Percentiles rank a stretch among this genome's conserved stretches.
These are phyloP conservation scores for Diatrype stigma DNA, from an alignment of 2,329 filamentous ascomycete species.

Conservation along the genomic window DNA sequence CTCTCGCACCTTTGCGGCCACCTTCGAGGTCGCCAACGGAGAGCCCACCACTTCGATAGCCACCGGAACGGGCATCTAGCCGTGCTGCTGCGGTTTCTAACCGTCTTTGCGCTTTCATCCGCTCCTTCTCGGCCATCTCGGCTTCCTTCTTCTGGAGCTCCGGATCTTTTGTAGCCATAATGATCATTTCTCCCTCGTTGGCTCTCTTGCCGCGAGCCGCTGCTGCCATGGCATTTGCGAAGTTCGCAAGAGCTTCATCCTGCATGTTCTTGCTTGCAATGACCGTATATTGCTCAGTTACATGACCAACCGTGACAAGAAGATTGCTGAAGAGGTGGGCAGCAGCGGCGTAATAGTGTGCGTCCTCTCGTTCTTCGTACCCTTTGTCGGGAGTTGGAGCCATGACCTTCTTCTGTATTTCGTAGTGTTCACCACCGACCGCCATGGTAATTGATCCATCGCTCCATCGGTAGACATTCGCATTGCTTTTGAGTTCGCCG, in stretches of 20 bases:
- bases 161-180: slow-evolving; percentile 68
- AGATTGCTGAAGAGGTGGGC: slow-evolving; percentile 65
- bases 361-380: slow-evolving; percentile 65
- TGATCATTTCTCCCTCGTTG: slow-evolving; percentile 59
- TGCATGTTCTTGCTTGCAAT: slow-evolving; percentile 63
- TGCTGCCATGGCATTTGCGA: slow-evolving; percentile 64
- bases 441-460: slow-evolving; percentile 73
- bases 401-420: slow-evolving; percentile 66
- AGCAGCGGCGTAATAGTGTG: slow-evolving; percentile 71
- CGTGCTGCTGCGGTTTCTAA: slow-evolving; percentile 65
- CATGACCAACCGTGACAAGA: slow-evolving; percentile 69
- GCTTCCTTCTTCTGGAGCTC: slow-evolving; percentile 71
- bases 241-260: slow-evolving; percentile 65
- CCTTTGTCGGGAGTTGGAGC: slow-evolving; percentile 57
- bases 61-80: slow-evolving; percentile 53
- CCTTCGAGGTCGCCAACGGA: slow-evolving; percentile 69
- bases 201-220: slow-evolving; percentile 53
- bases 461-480: slow-evolving; percentile 71
- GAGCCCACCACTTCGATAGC: slow-evolving; percentile 51
- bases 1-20: slow-evolving; percentile 43
- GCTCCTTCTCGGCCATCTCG: slow-evolving; percentile 71
- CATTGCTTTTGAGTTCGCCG: slow-evolving; percentile 67
- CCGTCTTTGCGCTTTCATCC: slow-evolving; percentile 60
- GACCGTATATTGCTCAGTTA: slow-evolving; percentile 68
- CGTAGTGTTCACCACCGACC: slow-evolving; percentile 72